These are phyloP conservation scores for Didymella segeticola DNA, from an alignment of 2,329 filamentous ascomycete species.

Conservation along the genomic window DNA sequence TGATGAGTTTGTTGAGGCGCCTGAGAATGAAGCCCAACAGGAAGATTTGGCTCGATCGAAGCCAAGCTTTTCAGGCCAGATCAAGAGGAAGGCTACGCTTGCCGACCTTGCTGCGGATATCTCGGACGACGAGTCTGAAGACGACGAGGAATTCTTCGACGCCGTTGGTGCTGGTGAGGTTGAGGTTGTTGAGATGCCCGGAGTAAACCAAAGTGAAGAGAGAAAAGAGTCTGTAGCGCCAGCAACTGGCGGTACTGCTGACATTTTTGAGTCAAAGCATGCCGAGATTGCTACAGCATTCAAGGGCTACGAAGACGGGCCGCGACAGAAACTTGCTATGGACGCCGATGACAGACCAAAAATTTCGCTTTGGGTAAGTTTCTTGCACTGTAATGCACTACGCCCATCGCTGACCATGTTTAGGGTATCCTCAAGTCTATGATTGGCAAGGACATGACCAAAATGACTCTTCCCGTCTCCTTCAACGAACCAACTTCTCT, in stretches of 20 bases:
- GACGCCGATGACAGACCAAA: conserved; percentile 92
- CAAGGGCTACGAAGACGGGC: conserved; percentile 88
- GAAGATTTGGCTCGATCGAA: conserved; percentile 24
- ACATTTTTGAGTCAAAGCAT: conserved; percentile 57
- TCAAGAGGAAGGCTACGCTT: conserved; percentile 69
- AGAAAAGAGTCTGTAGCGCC: conserved; percentile 45
- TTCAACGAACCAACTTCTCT: conserved; percentile 98
- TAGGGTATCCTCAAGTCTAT: conserved; percentile 97
- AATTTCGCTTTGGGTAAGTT: conserved; percentile 86
- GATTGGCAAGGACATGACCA: conserved; percentile 99
- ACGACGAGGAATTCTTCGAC: conserved; percentile 95
- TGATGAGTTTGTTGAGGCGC: conserved; percentile 44
- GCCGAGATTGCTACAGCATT: conserved; percentile 79
- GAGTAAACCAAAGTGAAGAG: conserved; percentile 38
- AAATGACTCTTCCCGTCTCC: conserved; percentile 97
- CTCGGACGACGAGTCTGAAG: conserved; percentile 75
- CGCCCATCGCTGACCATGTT: conserved; percentile 29
- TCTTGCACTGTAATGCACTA: neutral
- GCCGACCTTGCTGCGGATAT: conserved; percentile 70
- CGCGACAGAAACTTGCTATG: conserved; percentile 80
- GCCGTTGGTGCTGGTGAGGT: conserved; percentile 93
- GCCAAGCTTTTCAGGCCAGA: conserved; percentile 25
- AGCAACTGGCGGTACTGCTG: conserved; percentile 47
- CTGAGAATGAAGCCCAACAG: conserved; percentile 46
- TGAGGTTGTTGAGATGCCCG: conserved; percentile 74